phyloP scores from a whole-genome alignment of 345 rosid genomes.

The Moricandia moricandioides region DNA sequence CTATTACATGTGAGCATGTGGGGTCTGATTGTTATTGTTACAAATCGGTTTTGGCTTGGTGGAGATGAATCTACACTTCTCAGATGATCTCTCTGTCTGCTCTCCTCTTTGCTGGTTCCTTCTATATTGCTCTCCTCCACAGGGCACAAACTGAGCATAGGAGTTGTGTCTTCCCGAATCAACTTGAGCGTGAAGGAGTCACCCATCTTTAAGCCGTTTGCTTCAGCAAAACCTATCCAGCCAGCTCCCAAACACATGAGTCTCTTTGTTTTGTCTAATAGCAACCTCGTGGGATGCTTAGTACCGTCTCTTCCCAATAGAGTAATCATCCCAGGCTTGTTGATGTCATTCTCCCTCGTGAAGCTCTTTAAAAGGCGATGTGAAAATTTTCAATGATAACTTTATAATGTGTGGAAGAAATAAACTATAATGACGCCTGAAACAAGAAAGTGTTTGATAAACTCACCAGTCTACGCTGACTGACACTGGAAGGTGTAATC shows the following conservation, averaged over 20 bases:
- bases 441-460: no score
- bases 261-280: neutral
- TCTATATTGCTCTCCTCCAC: neutral
- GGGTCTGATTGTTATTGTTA: conserved; percentile 8
- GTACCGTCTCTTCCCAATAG: neutral
- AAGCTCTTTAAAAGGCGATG: conserved; percentile 12
- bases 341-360: neutral
- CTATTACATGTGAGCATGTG: conserved; percentile 1
- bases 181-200: neutral
- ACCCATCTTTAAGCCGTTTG: neutral
- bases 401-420: no score
- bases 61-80: neutral
- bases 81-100: neutral
- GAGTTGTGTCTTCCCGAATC: neutral
- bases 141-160: neutral
- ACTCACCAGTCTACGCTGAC: no score
- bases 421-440: no score
- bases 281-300: neutral
- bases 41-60: neutral
- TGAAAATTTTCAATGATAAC: no score
- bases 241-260: neutral
- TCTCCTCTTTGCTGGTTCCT: no score
- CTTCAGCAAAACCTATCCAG: conserved; percentile 14
- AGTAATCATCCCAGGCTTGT: neutral
- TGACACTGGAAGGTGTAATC: no score